Evolutionary conservation across 805 yeast species (phyloP).

Genomic region (Candida mattraensis): DNA sequence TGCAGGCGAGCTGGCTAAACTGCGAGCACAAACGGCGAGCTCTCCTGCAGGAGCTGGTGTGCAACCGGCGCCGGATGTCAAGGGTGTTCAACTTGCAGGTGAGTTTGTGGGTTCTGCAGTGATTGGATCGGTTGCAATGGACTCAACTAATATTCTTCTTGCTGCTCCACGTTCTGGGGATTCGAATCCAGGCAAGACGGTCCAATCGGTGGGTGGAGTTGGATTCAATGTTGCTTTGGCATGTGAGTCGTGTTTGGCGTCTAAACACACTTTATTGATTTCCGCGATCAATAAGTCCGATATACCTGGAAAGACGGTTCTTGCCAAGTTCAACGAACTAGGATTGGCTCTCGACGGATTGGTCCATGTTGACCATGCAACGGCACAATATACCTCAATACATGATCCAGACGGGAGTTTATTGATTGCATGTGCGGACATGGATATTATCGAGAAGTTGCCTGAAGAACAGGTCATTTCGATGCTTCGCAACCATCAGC

Average conservation of each 20-base stretch:
- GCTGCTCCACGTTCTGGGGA: conserved; percentile 46
- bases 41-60: no score
- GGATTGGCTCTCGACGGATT: conserved; percentile 43
- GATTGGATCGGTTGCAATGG: conserved; percentile 78
- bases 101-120: conserved; percentile 38
- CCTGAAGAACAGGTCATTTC: conserved; percentile 41
- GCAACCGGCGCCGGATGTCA: conserved; percentile 1
- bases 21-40: conserved; percentile 1
- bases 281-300: conserved; percentile 62
- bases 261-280: conserved; percentile 42
- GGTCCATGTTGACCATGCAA: conserved; percentile 27
- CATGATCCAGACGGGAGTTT: conserved; percentile 63
- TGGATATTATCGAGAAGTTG: conserved; percentile 63
- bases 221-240: conserved; percentile 80
- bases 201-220: conserved; percentile 75
- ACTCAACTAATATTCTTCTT: conserved; percentile 55
- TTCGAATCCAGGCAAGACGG: conserved; percentile 69
- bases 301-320: conserved; percentile 45
- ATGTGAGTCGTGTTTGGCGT: conserved; percentile 36
- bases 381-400: conserved; percentile 75
- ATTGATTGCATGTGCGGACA: conserved; percentile 79
- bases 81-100: conserved; percentile 1
- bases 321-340: conserved; percentile 27
- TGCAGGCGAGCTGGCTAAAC: conserved; percentile 47
- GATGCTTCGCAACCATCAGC: conserved; percentile 41